Evolutionary conservation across 129 eudicot species (phyloP).

Genomic region (Helichrysum umbraculigerum): DNA sequence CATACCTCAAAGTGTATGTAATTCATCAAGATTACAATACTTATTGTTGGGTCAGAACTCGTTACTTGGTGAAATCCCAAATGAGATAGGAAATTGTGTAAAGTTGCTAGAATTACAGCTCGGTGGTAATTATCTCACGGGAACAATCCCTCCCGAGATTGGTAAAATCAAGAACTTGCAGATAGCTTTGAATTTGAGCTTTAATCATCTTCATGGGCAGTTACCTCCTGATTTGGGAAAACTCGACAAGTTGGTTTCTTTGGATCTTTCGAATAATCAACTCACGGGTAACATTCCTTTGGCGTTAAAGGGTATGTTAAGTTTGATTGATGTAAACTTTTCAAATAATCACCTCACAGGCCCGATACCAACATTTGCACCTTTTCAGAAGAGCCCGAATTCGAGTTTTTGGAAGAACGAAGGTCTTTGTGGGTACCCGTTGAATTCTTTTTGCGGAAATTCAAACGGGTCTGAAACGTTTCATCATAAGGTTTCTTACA

Average conservation of each 20-base stretch:
- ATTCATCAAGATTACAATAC: conserved; percentile 82
- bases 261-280: conserved; percentile 86
- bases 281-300: conserved; percentile 71
- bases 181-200: conserved; percentile 86
- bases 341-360: conserved; percentile 82
- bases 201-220: conserved; percentile 81
- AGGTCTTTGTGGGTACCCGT: conserved; percentile 90
- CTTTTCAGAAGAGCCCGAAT: conserved; percentile 81
- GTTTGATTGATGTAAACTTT: conserved; percentile 93
- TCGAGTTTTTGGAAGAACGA: conserved; percentile 84
- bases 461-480: conserved; percentile 44
- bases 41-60: conserved; percentile 72
- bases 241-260: conserved; percentile 88
- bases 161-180: conserved; percentile 94
- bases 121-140: conserved; percentile 86
- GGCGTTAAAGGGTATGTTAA: conserved; percentile 80
- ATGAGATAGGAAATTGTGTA: conserved; percentile 75
- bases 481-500: conserved; percentile 82
- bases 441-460: conserved; percentile 59
- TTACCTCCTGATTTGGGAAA: conserved; percentile 82
- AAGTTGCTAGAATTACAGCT: conserved; percentile 77
- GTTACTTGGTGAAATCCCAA: conserved; percentile 77
- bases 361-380: conserved; percentile 76
- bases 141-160: conserved; percentile 82
- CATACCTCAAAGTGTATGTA: conserved; percentile 76